Conservation (phyloP, 1,284 basidiomycete species). For the Ustilago loliicola region DNA sequence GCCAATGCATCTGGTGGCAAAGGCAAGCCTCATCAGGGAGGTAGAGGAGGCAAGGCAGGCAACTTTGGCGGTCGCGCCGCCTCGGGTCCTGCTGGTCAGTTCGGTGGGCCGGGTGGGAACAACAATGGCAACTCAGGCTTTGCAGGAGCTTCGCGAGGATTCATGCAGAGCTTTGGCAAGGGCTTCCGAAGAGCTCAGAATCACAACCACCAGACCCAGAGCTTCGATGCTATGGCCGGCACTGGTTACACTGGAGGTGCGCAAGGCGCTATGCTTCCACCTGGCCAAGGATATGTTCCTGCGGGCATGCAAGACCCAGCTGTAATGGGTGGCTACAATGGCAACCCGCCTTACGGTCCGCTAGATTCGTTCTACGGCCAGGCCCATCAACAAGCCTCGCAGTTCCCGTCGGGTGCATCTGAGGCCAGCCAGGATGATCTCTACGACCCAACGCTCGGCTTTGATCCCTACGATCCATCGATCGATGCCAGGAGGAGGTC, state of each 20-base stretch:
- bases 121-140: conserved; percentile 25
- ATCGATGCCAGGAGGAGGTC: conserved; percentile 47
- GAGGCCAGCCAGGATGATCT: conserved; percentile 53
- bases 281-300: conserved; percentile 19
- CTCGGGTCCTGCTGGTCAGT: conserved; percentile 41
- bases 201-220: conserved; percentile 25
- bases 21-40: conserved; percentile 35
- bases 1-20: conserved; percentile 23
- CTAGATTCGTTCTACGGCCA: conserved; percentile 32
- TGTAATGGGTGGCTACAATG: conserved; percentile 24
- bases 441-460: conserved; percentile 48
- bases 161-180: conserved; percentile 51
- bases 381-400: conserved; percentile 16
- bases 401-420: conserved; percentile 38
- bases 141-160: conserved; percentile 34
- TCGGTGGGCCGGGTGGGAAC: conserved; percentile 21
- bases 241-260: conserved; percentile 23
- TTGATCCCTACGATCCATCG: conserved; percentile 48
- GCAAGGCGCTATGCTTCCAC: conserved; percentile 31
- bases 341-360: conserved; percentile 16
- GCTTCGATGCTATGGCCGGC: conserved; percentile 32
- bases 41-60: conserved; percentile 35
- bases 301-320: conserved; percentile 28
- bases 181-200: conserved; percentile 40
- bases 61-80: conserved; percentile 42